phyloP scores from a whole-genome alignment of 306 rosid genomes.

The Styphnolobium japonicum region DNA sequence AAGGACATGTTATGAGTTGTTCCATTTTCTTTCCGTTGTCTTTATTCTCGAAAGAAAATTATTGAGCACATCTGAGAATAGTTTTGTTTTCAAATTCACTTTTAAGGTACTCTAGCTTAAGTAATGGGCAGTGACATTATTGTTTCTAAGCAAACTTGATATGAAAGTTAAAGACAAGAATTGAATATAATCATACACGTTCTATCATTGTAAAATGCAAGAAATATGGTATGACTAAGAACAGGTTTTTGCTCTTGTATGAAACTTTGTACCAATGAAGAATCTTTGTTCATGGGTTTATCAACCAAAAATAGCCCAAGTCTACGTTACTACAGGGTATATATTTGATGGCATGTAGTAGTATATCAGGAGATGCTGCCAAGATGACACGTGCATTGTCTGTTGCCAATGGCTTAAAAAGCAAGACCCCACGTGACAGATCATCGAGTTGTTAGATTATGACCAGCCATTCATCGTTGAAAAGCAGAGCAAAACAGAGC shows the following conservation, averaged over 20 bases:
- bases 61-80: not conserved
- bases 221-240: not conserved
- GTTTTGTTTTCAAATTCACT: not conserved
- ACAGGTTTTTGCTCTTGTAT: not conserved
- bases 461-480: not conserved
- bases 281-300: not conserved
- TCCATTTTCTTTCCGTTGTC: not conserved
- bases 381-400: conserved; percentile 1
- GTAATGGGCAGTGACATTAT: not conserved
- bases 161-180: not conserved
- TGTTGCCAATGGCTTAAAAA: not conserved
- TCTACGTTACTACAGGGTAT: not conserved
- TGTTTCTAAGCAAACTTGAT: not conserved
- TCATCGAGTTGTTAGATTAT: not conserved
- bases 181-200: not conserved
- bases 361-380: not conserved
- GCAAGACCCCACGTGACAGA: conserved; percentile 25
- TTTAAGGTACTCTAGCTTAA: not conserved
- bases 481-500: conserved; percentile 31
- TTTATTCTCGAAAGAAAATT: not conserved
- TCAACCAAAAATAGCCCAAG: not conserved
- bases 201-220: not conserved
- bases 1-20: not conserved
- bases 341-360: not conserved
- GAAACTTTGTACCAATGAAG: not conserved